Evolutionary conservation across 1,284 basidiomycete genomes (phyloP).

Genomic region (Leccinum angustisporum): DNA sequence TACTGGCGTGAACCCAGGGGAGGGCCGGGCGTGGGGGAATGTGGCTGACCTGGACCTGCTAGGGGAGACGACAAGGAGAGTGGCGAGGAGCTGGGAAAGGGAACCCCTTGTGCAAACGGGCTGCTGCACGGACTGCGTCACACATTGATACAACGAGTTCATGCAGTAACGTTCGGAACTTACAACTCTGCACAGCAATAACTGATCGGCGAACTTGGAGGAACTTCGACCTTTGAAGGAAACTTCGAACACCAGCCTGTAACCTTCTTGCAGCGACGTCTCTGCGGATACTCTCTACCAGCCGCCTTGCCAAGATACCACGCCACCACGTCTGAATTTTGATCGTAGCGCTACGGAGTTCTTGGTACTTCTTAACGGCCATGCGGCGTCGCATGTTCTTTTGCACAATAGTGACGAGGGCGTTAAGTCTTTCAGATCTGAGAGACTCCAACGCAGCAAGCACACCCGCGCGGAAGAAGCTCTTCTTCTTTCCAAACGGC

Average conservation of each 20-base stretch:
- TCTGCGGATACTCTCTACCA: constrained; percentile 72
- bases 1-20: not conserved
- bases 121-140: constrained; percentile 11
- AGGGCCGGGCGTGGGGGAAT: not conserved
- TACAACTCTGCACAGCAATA: constrained; percentile 82
- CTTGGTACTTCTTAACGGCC: constrained; percentile 80
- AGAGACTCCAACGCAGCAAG: constrained; percentile 94
- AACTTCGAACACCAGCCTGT: constrained; percentile 74
- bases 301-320: constrained; percentile 72
- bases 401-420: constrained; percentile 92
- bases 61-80: constrained; percentile 10
- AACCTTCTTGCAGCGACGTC: constrained; percentile 77
- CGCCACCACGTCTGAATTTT: constrained; percentile 95
- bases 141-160: constrained; percentile 11
- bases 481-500: constrained; percentile 76
- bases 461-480: constrained; percentile 99
- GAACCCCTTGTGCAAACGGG: constrained; percentile 13
- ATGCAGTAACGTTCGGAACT: constrained; percentile 37
- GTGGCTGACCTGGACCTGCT: constrained; percentile 2
- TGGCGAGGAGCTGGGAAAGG: constrained; percentile 18
- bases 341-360: constrained; percentile 74
- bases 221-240: constrained; percentile 74
- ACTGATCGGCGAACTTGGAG: constrained; percentile 64
- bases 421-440: constrained; percentile 84
- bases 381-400: constrained; percentile 92